phyloP scores from a whole-genome alignment of 2,329 filamentous ascomycete genomes.

The Xylariales sp. region DNA sequence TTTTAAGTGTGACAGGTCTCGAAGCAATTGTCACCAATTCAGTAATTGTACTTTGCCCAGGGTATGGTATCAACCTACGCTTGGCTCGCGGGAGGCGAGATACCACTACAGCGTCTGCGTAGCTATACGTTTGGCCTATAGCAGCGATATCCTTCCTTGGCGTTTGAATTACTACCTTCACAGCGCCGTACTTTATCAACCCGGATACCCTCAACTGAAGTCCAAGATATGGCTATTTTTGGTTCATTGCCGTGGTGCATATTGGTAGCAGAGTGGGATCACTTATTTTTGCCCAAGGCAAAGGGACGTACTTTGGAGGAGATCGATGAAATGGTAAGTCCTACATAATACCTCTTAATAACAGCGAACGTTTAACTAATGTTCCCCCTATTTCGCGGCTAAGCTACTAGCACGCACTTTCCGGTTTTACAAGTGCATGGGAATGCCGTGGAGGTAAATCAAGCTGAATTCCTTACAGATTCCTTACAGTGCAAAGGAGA shows the following conservation, averaged over 20 bases:
- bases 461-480: no score
- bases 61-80: conserved; percentile 46
- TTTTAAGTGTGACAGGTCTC: conserved; percentile 43
- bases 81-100: conserved; percentile 48
- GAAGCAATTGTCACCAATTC: conserved; percentile 44
- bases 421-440: neutral
- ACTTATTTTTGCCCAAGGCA: conserved; percentile 41
- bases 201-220: conserved; percentile 44
- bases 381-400: neutral
- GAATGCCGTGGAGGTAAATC: no score
- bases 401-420: neutral
- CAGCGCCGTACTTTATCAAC: conserved; percentile 51
- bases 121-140: conserved; percentile 46
- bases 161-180: conserved; percentile 48
- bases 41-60: conserved; percentile 39
- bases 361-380: neutral
- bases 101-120: conserved; percentile 47
- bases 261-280: conserved; percentile 27
- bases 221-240: conserved; percentile 48
- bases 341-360: no score
- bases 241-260: conserved; percentile 33
- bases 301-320: conserved; percentile 43
- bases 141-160: conserved; percentile 44
- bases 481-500: no score
- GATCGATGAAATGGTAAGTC: conserved; percentile 41